Percentiles rank a stretch among this genome's conserved stretches.
phyloP scores from a whole-genome alignment of 805 yeast species.

The Debaryomyces tyrocola region DNA sequence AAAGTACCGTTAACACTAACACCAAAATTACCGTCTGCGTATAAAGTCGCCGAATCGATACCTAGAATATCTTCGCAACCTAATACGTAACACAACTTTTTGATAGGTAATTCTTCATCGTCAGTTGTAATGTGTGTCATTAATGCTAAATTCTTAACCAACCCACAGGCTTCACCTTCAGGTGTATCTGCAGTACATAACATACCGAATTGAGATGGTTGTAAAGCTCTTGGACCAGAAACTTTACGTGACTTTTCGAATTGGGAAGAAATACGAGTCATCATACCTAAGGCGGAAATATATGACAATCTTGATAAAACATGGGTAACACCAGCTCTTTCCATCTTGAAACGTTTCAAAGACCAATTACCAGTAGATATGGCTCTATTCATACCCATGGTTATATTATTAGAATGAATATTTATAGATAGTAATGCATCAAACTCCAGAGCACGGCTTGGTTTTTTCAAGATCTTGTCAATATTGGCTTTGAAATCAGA shows the following conservation, averaged over 20 bases:
- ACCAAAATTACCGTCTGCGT: slow-evolving; percentile 75
- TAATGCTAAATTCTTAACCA: slow-evolving; percentile 92
- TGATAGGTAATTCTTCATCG: slow-evolving; percentile 91
- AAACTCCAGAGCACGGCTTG: slow-evolving; percentile 91
- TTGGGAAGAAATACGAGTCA: slow-evolving; percentile 99
- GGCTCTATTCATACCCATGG: slow-evolving; percentile 93
- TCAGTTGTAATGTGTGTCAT: slow-evolving; percentile 99
- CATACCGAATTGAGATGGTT: slow-evolving; percentile 99
- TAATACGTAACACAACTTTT: slow-evolving; percentile 68
- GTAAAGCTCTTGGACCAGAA: slow-evolving; percentile 97
- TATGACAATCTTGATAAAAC: slow-evolving; percentile 88
- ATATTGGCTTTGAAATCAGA: slow-evolving; percentile 91
- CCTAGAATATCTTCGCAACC: slow-evolving; percentile 88
- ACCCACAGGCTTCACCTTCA: slow-evolving; percentile 99
- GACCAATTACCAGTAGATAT: slow-evolving; percentile 99
- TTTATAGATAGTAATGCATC: slow-evolving; percentile 89
- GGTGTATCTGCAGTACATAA: slow-evolving; percentile 98
- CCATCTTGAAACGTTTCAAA: slow-evolving; percentile 97
- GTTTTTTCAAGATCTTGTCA: slow-evolving; percentile 90
- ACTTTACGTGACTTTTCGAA: slow-evolving; percentile 97
- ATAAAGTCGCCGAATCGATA: slow-evolving; percentile 81
- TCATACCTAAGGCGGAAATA: slow-evolving; percentile 96
- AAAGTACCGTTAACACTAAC: slow-evolving; percentile 93
- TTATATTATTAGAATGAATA: slow-evolving; percentile 88
- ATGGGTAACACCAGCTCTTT: slow-evolving; percentile 98